phyloP scores from a whole-genome alignment of 1,284 basidiomycete species.

The Ceratobasidium sp. region DNA sequence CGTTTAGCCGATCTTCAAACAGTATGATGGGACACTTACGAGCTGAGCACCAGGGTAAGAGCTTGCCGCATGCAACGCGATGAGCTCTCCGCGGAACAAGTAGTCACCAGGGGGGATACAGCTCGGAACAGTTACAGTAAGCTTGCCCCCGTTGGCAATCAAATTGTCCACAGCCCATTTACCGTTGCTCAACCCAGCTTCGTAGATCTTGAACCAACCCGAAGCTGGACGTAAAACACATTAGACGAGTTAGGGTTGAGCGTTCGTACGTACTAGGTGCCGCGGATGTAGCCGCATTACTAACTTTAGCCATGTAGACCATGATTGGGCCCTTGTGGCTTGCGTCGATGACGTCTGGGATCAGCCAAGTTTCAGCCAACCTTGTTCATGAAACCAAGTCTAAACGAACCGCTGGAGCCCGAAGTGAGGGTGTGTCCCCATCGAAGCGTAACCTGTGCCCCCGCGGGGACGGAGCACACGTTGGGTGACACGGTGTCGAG shows the following conservation, averaged over 20 bases:
- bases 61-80: conserved; percentile 54
- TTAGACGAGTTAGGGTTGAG: conserved; percentile 28
- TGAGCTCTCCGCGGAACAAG: conserved; percentile 51
- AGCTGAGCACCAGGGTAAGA: conserved; percentile 61
- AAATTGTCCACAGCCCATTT: conserved; percentile 53
- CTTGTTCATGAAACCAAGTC: not conserved
- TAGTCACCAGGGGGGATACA: conserved; percentile 61
- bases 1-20: not conserved
- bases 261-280: conserved; percentile 34
- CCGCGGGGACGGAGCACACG: conserved; percentile 21
- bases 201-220: conserved; percentile 35
- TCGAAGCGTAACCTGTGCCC: conserved; percentile 20
- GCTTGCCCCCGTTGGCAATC: conserved; percentile 60
- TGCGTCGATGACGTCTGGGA: conserved; percentile 42
- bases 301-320: conserved; percentile 41
- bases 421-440: conserved; percentile 11
- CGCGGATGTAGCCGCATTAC: conserved; percentile 35
- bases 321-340: conserved; percentile 44
- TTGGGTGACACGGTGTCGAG: conserved; percentile 37
- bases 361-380: conserved; percentile 41
- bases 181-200: conserved; percentile 38
- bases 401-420: conserved; percentile 30
- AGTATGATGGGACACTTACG: not conserved
- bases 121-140: conserved; percentile 58
- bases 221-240: not conserved